Percentiles rank a stretch among this genome's conserved stretches.
Evolutionary conservation across 148 eudicot species (phyloP).

Genomic region (Drosera capensis): DNA sequence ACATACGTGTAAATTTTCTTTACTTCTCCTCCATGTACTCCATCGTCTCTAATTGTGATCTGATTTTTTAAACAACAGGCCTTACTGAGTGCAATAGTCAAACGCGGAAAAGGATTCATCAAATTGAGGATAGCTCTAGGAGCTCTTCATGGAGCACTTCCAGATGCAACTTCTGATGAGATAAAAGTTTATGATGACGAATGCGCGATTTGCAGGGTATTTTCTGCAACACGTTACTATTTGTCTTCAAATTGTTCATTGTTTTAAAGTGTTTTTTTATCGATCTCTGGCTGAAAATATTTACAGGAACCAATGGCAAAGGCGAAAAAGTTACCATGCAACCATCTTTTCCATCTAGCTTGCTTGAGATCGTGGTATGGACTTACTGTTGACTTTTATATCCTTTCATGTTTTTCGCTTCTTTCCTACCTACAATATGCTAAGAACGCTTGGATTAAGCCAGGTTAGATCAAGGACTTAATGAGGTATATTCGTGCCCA

Average conservation of each 20-base stretch:
- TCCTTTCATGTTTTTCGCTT: background rate
- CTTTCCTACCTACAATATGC: background rate
- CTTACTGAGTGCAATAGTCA: slow-evolving; percentile 64
- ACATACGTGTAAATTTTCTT: slow-evolving; percentile 55
- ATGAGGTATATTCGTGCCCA: slow-evolving; percentile 79
- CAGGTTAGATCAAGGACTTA: slow-evolving; percentile 88
- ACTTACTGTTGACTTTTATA: background rate
- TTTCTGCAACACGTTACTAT: slow-evolving; percentile 5
- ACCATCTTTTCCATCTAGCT: slow-evolving; percentile 87
- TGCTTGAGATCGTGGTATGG: slow-evolving; percentile 93
- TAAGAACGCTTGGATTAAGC: slow-evolving; percentile 10
- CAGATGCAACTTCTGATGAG: slow-evolving; percentile 87
- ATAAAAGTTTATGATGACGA: slow-evolving; percentile 79
- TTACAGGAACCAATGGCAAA: slow-evolving; percentile 97
- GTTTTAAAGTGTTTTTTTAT: too few relatives aligned
- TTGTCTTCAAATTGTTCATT: too few relatives aligned
- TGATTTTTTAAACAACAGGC: slow-evolving; percentile 30
- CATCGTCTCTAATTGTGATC: background rate
- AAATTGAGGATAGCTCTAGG: slow-evolving; percentile 69
- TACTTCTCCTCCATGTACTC: slow-evolving; percentile 1
- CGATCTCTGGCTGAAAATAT: background rate
- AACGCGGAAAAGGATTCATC: slow-evolving; percentile 66
- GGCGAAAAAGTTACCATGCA: slow-evolving; percentile 89
- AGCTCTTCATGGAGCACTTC: slow-evolving; percentile 92
- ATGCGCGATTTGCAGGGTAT: slow-evolving; percentile 96